Evolutionary conservation across 73 alveolate genomes (phyloP), one percentile per base, ranked within the genome.

Genomic region (Paramecium octaurelia): DNA sequence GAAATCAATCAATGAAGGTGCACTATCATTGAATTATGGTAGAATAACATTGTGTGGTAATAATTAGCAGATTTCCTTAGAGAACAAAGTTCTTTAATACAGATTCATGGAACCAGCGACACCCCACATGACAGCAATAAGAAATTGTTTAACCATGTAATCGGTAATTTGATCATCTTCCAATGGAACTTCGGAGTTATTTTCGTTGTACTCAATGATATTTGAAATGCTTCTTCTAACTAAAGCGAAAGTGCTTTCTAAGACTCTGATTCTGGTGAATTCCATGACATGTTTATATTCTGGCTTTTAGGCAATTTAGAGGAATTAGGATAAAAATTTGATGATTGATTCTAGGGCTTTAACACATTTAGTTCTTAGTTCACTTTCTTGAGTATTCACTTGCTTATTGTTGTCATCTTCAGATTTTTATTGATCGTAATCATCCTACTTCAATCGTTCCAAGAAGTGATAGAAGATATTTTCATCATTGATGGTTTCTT

Each of bases 211-310:
- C 42, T 98, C 99, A 2, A 99, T 71, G 38, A 99, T 97, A 93
- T 95, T 96, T 64, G 97, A 77, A 68, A 97, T 96, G 31, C 99
- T 99, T 95, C 97, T 98, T 76, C 99, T 93, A 8, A 98, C 92
- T 85, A 98, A 93, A 1, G 99, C 99, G 86, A 98, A 98, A 95
- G 97, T 95, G 58, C 99, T 95, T 69, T 98, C 99, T 35, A 98
- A 76, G 6, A 97, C 99, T 75, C 99, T 92, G 48, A 98, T 97
- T 80, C 95, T 92, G 6, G 99, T 98, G 96, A 97, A 98, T 58
- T 98, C 99, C 99, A 98, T 98, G 71, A 98, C 97, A 97, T 98
- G 99, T 35, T 96, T 95, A 76, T 90, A 86, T 69, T 93, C 60
- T 34, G 10, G 18, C 35, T 73, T 92, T 44, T 71, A 87, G 1